Base-by-base conservation (phyloP, 1,284 basidiomycete species). In the Pulveroboletus sp. region DNA sequence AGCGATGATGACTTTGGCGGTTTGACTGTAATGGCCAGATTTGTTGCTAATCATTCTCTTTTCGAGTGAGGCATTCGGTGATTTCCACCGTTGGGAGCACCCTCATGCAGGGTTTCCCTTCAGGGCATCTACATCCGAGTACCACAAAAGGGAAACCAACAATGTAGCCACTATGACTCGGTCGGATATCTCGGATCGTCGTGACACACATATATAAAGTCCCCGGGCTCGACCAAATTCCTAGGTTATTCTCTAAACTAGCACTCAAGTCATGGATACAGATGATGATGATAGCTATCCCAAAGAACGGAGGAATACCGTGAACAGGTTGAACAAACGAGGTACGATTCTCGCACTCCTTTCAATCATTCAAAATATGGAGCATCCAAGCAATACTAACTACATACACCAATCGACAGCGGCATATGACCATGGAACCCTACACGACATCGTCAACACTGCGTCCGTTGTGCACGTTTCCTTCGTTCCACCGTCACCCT, bases 281-380 rank as follows among this genome's bases (percentile, higher is more conserved):
- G 49, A 45, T 11, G 49, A 63, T 14, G 2, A 24, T 14, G 33
- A 18, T 10, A 56, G 52, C 25, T 67, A 67, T 54, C 47, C 59
- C 0, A 70, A 63, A 40, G 62, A 55, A 52, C 31, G 7, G 12
- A 55, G 53, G n/a, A 67, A 70, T 44, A 62, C 68, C 2, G 64
- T 67, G 26, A 67, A 69, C 38, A 70, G 65, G 54, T 17, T 63
- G 43, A 64, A 43, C 43, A 70, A 67, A 49, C 66, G 62, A 57
- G 65, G 65, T 70, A 25, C 60, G 56, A 43, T 33, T 26, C 24
- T 33, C 12, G 26, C 7, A n/a, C n/a, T n/a, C 35, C 4, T 33
- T 25, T 22, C 45, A 12, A 11, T 7, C 17, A 6, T 14, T 25
- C 28, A 9, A 38, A 22, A 18, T n/a, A 2, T 9, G 28, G 24